Conservation (phyloP, 495 filamentous ascomycete species). For the Acidomyces sp. region DNA sequence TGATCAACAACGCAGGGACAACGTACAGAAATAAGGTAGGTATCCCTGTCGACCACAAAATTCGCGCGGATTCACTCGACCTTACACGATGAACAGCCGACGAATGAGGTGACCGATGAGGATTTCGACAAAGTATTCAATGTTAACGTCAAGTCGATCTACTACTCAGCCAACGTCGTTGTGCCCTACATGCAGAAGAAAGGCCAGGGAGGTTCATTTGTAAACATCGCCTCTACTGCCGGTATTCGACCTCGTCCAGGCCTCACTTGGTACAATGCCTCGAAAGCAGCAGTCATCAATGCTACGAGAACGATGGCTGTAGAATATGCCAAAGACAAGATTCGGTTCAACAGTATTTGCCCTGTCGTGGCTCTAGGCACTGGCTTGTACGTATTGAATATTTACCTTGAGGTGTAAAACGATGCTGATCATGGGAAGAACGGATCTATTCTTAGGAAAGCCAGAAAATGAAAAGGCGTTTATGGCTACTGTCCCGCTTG, state of each 20-base stretch:
- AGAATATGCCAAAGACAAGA: constrained; percentile 22
- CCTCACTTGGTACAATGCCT: constrained; percentile 23
- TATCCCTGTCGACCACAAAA: background rate
- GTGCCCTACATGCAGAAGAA: constrained; percentile 22
- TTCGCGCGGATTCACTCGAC: background rate
- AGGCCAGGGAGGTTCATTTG: constrained; percentile 20
- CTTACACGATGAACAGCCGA: constrained; percentile 11
- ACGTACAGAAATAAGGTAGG: constrained; percentile 57
- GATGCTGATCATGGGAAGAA: constrained; percentile 38
- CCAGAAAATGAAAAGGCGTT: constrained; percentile 57
- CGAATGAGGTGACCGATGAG: constrained; percentile 19
- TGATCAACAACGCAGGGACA: constrained; percentile 54
- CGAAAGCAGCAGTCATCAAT: constrained; percentile 23
- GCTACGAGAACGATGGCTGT: constrained; percentile 20
- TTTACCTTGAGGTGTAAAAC: background rate
- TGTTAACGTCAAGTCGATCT: constrained; percentile 23
- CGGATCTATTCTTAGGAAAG: constrained; percentile 54
- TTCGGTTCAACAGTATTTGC: constrained; percentile 20
- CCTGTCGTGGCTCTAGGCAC: constrained; percentile 17
- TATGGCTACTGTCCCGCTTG: constrained; percentile 51
- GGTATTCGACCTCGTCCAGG: constrained; percentile 21
- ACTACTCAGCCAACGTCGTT: constrained; percentile 16
- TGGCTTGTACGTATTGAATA: constrained; percentile 12
- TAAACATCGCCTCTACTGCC: constrained; percentile 23
- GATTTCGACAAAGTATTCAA: constrained; percentile 24